A percentile compares a stretch with the other conserved stretches of the same genome.
These are phyloP conservation scores for Metschnikowia noctiluminum DNA, from an alignment of 805 yeast genomes.

Conservation along the genomic window DNA sequence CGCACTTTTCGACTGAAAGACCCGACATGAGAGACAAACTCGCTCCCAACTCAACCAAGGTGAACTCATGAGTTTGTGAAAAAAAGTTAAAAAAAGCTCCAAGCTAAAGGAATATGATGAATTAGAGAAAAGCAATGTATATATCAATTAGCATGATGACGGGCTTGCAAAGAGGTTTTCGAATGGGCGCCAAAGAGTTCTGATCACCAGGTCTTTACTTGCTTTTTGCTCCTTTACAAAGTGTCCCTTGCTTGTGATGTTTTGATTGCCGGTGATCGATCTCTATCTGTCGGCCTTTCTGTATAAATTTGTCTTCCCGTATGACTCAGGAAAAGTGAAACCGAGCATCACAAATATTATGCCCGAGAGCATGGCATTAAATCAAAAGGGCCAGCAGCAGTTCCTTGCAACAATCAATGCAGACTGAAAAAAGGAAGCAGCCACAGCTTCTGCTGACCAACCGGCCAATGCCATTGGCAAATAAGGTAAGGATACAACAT, in stretches of 20 bases:
- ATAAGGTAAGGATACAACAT: constrained; percentile 40
- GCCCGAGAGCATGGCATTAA: constrained; percentile 11
- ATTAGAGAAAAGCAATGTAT: constrained; percentile 12
- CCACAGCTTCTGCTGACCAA: constrained; percentile 54
- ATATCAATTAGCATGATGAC: constrained; percentile 13
- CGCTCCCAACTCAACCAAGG: constrained; percentile 12
- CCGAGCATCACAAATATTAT: constrained; percentile 4
- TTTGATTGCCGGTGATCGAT: constrained; percentile 9
- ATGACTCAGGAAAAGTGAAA: constrained; percentile 12
- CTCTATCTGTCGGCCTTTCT: constrained; percentile 13
- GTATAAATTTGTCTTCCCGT: constrained; percentile 11
- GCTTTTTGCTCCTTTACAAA: constrained; percentile 5
- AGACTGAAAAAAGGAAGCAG: constrained; percentile 56
- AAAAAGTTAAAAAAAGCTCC: constrained; percentile 16
- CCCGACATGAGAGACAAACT: constrained; percentile 12
- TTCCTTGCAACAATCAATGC: constrained; percentile 29
- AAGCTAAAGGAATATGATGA: constrained; percentile 14
- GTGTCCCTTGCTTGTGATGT: constrained; percentile 11
- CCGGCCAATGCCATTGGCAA: constrained; percentile 46
- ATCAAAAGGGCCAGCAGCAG: constrained; percentile 16
- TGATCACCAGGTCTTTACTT: constrained; percentile 1
- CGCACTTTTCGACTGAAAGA: constrained; percentile 3
- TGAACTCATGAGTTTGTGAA: constrained; percentile 7
- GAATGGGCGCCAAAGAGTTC: constrained; percentile 13
- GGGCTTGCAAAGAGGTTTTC: constrained; percentile 12